Evolutionary conservation across 768 basidiomycete species (phyloP).

Genomic region (Russula lepida): DNA sequence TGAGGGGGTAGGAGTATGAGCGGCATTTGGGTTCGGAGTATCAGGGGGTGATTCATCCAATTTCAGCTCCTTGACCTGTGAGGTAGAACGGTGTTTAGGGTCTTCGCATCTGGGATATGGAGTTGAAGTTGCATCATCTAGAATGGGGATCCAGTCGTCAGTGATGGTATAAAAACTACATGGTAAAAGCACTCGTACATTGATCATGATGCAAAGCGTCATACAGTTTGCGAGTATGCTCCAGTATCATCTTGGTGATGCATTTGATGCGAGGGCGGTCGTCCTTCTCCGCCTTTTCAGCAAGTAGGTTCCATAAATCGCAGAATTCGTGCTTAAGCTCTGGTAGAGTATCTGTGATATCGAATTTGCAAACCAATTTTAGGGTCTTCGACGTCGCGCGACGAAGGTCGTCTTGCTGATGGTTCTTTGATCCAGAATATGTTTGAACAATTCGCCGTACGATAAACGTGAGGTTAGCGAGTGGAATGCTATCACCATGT

Average conservation of each 20-base stretch:
- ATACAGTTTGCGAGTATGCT: too few relatives aligned
- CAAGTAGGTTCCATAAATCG: too few relatives aligned
- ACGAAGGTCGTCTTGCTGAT: background rate
- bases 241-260: too few relatives aligned
- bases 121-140: background rate
- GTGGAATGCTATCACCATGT: background rate
- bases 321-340: too few relatives aligned
- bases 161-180: too few relatives aligned
- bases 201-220: too few relatives aligned
- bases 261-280: too few relatives aligned
- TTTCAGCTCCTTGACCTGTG: background rate
- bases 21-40: background rate
- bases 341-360: background rate
- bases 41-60: background rate
- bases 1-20: background rate
- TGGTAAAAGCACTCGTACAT: too few relatives aligned
- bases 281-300: too few relatives aligned
- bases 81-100: background rate
- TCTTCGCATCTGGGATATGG: background rate
- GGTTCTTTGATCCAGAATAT: background rate
- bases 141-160: too few relatives aligned
- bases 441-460: background rate
- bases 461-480: background rate
- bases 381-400: background rate
- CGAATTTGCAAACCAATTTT: background rate